Conservation (phyloP, 2,329 filamentous ascomycete species). For the Macrophomina pseudophaseolina region DNA sequence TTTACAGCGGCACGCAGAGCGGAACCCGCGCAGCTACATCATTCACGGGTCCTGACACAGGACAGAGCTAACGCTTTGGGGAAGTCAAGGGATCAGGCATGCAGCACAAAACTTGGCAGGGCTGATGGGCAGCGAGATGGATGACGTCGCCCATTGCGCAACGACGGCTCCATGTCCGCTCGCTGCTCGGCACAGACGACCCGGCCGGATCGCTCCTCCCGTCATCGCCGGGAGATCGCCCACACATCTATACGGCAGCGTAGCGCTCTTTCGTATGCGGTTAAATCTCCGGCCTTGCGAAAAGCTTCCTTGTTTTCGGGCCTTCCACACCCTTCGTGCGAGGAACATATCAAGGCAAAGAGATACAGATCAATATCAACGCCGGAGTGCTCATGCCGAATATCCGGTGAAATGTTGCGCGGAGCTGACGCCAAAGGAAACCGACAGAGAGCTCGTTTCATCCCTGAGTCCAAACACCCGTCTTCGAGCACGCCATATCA, state of each 20-base stretch:
- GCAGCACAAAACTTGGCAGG: slow-evolving; percentile 1
- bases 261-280: not conserved
- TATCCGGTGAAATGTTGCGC: too few relatives aligned
- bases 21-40: slow-evolving; percentile 10
- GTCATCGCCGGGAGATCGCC: slow-evolving; percentile 10
- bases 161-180: not conserved
- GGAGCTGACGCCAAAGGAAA: too few relatives aligned
- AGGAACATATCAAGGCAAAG: too few relatives aligned
- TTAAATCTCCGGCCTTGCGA: not conserved
- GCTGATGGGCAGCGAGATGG: slow-evolving; percentile 2
- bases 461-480: not conserved
- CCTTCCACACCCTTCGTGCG: too few relatives aligned
- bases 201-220: not conserved
- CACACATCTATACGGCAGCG: not conserved
- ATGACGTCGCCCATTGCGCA: not conserved
- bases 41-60: not conserved
- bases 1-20: slow-evolving; percentile 1
- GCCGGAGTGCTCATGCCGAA: too few relatives aligned
- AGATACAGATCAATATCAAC: too few relatives aligned
- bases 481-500: not conserved
- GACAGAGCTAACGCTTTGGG: slow-evolving; percentile 1
- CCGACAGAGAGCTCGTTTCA: not conserved
- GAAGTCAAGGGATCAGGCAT: slow-evolving; percentile 1
- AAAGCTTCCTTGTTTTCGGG: not conserved
- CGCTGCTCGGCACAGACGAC: not conserved